A percentile compares a stretch with the other conserved stretches of the same genome.
phyloP scores from a whole-genome alignment of 2,329 filamentous ascomycete species.

The Colletotrichum costaricense region DNA sequence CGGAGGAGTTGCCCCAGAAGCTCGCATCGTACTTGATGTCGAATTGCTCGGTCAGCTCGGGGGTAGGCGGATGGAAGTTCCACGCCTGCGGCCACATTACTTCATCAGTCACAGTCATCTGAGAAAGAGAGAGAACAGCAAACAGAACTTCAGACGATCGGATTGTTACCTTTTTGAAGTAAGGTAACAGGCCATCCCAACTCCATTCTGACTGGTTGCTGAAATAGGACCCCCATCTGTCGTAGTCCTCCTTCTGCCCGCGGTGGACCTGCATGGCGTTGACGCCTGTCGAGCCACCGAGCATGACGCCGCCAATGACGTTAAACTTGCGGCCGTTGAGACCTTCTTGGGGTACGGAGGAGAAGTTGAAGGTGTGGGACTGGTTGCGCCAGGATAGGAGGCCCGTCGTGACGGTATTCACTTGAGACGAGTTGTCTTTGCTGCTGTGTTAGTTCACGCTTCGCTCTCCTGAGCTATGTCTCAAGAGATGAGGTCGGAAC shows the following conservation, averaged over 20 bases:
- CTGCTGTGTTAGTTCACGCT: neutral
- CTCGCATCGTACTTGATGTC: constrained; percentile 42
- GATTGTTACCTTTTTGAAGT: constrained; percentile 40
- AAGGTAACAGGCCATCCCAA: constrained; percentile 43
- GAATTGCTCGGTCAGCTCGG: constrained; percentile 36
- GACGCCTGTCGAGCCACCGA: constrained; percentile 44
- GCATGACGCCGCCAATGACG: constrained; percentile 39
- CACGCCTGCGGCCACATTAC: constrained; percentile 28
- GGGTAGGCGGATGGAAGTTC: constrained; percentile 39
- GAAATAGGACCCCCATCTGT: constrained; percentile 41
- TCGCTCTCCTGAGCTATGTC: too few species aligned
- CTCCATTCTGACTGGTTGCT: constrained; percentile 39
- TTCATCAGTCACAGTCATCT: neutral
- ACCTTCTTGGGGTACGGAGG: constrained; percentile 36
- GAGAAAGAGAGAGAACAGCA: too few species aligned
- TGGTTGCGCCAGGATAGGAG: constrained; percentile 22
- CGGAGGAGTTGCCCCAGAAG: constrained; percentile 39
- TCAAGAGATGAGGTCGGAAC: neutral
- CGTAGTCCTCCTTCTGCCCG: constrained; percentile 42
- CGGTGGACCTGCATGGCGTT: constrained; percentile 44
- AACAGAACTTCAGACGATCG: too few species aligned
- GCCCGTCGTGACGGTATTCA: constrained; percentile 36
- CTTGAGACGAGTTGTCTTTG: constrained; percentile 39
- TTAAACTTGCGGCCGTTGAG: constrained; percentile 30
- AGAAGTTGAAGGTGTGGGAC: constrained; percentile 20